phyloP scores from a whole-genome alignment of 495 filamentous ascomycete species.

The Xylaria castorea region DNA sequence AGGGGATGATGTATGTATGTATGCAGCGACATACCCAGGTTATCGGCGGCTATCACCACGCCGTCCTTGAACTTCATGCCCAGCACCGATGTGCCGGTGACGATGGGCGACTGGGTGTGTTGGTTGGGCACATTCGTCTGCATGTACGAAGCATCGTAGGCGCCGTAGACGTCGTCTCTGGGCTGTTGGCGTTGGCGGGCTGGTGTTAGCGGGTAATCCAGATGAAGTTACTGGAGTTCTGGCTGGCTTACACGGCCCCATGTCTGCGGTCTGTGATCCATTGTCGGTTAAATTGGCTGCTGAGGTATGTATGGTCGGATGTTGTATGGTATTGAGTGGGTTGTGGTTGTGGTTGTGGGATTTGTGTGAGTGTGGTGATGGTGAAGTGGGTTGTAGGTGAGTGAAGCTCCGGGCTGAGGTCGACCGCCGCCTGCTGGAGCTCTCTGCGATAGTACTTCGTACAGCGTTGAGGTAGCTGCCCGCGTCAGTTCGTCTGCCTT shows the following conservation, averaged over 20 bases:
- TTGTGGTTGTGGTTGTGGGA: neutral
- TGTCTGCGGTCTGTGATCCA: slow-evolving; percentile 95
- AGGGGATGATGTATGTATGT: neutral
- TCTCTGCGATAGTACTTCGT: slow-evolving; percentile 9
- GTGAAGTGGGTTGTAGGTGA: slow-evolving; percentile 18
- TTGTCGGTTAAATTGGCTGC: slow-evolving; percentile 46
- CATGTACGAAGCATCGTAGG: slow-evolving; percentile 87
- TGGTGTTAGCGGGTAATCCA: slow-evolving; percentile 18
- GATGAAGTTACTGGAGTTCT: slow-evolving; percentile 26
- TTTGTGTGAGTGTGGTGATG: slow-evolving; percentile 22
- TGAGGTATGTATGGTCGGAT: too few relatives aligned
- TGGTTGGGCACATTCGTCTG: slow-evolving; percentile 71
- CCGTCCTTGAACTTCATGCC: slow-evolving; percentile 95
- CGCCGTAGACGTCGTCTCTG: slow-evolving; percentile 92
- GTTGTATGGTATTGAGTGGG: neutral
- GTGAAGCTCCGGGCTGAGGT: slow-evolving; percentile 36
- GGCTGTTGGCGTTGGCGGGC: slow-evolving; percentile 63
- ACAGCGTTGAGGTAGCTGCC: slow-evolving; percentile 30
- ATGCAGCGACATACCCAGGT: slow-evolving; percentile 70
- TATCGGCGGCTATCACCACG: slow-evolving; percentile 95
- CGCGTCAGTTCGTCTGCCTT: slow-evolving; percentile 45
- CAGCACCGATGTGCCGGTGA: slow-evolving; percentile 94
- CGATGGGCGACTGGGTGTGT: slow-evolving; percentile 88
- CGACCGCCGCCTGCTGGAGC: slow-evolving; percentile 18
- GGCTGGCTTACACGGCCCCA: slow-evolving; percentile 85